Base-by-base conservation (phyloP, 768 basidiomycete genomes). In the Rickenella mellea region DNA sequence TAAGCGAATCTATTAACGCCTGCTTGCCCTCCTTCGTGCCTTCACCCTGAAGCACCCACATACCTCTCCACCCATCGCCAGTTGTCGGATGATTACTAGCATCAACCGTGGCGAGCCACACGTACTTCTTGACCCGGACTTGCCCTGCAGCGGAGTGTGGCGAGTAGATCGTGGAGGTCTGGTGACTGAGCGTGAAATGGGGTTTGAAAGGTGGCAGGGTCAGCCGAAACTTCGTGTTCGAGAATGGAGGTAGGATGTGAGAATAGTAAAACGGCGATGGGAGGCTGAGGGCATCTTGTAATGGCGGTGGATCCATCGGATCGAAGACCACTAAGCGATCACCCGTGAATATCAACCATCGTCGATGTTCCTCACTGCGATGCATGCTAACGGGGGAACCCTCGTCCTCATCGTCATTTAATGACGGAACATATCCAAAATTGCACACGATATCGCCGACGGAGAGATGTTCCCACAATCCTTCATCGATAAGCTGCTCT, bases 281-380 rank as follows among this genome's bases (percentile, higher is more conserved):
- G 7, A 89, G 69, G 39, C 65, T 68, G 15, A 86, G 68, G 1
- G 79, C 68, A 40, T 78, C 71, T 11, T 62, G 54, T 15, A 84
- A 54, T 2, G 78, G 74, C 4, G 79, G 61, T 3, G 77, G 57
- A 3, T 68, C 64, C 1, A 50, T 54, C 1, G 79, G 79, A 25
- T 58, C 63, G 58, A 77, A 86, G 0, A 80, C 78, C 20, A 76
- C 61, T 25, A 90, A 74, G 20, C 59, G 55, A 15, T 66, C 50
- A 5, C 86, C 87, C 47, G 83, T 73, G 54, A 76, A 90, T n/a
- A 90, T 50, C 15, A 90, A 68, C 87, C 87, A 90, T 32, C 69
- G 71, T 27, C 59, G 55, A n/a, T 52, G 46, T 26, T 49, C 47
- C 6, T 51, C 49, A 21, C 49, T 50, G 31, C 14, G 40, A 7